A percentile compares a stretch with the other conserved stretches of the same genome.
phyloP scores from a whole-genome alignment of 208 protist species.

The Blastocrithidia nonstop region DNA sequence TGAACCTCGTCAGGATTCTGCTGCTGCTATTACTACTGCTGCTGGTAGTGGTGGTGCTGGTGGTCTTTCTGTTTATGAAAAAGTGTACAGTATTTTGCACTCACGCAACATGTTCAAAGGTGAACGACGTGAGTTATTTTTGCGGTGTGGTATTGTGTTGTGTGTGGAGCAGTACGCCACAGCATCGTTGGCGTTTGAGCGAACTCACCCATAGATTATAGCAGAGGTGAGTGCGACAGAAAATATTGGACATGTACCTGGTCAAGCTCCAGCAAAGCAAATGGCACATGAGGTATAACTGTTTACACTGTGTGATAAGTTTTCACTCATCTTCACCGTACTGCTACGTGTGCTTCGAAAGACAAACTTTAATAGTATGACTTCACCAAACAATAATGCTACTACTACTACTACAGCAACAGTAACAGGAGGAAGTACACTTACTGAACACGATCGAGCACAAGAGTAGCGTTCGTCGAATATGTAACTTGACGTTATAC shows the following conservation, averaged over 20 bases:
- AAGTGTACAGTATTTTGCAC: slow-evolving; percentile 66
- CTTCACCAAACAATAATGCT: too few relatives aligned
- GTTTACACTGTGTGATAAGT: slow-evolving; percentile 78
- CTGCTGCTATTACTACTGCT: too few relatives aligned
- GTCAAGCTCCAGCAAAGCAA: slow-evolving; percentile 50
- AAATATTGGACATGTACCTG: slow-evolving; percentile 19
- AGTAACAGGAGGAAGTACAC: too few relatives aligned
- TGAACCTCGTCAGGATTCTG: too few relatives aligned
- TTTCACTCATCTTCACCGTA: slow-evolving; percentile 88
- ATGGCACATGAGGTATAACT: slow-evolving; percentile 32
- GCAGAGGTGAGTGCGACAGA: slow-evolving; percentile 8
- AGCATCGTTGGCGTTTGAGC: slow-evolving; percentile 56
- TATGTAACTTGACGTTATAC: too few relatives aligned
- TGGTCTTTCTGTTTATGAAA: too few relatives aligned
- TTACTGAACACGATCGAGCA: too few relatives aligned
- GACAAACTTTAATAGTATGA: too few relatives aligned
- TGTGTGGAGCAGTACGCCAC: slow-evolving; percentile 85
- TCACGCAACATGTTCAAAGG: slow-evolving; percentile 70
- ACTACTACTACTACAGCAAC: too few relatives aligned
- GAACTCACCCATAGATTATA: slow-evolving; percentile 10
- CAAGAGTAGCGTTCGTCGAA: too few relatives aligned
- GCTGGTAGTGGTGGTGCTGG: too few relatives aligned
- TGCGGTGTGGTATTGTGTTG: slow-evolving; percentile 64
- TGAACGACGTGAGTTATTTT: slow-evolving; percentile 59
- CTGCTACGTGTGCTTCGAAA: too few relatives aligned